These are phyloP conservation scores for Pneumocystis carinii DNA, from an alignment of 1,139 yeast genomes.

Conservation along the genomic window DNA sequence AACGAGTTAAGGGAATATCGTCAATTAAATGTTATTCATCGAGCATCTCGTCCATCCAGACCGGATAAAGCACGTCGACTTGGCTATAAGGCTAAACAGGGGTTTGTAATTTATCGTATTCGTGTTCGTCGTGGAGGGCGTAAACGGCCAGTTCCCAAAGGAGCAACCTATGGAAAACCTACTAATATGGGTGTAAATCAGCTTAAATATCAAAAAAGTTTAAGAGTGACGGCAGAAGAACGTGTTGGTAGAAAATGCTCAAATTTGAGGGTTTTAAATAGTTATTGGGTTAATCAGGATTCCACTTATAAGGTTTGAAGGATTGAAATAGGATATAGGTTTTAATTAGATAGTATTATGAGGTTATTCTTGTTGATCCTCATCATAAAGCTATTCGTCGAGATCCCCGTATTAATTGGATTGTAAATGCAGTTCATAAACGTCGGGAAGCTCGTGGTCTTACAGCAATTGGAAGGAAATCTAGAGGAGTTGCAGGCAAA, in stretches of 20 bases:
- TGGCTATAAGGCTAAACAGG: conserved; percentile 99
- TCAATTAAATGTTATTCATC: conserved; percentile 97
- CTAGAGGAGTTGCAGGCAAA: conserved; percentile 97
- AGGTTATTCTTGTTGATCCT: conserved; percentile 75
- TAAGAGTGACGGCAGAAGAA: conserved; percentile 98
- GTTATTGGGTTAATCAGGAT: conserved; percentile 99
- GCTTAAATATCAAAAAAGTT: conserved; percentile 97
- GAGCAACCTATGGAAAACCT: conserved; percentile 99
- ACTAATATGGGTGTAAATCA: conserved; percentile 99
- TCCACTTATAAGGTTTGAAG: conserved; percentile 98
- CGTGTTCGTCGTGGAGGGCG: conserved; percentile 99
- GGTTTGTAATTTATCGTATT: conserved; percentile 94
- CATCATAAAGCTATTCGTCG: conserved; percentile 98
- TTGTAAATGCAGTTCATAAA: conserved; percentile 98
- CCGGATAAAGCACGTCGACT: conserved; percentile 99
- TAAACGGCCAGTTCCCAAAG: conserved; percentile 99
- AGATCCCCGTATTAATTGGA: conserved; percentile 99
- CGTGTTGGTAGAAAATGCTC: conserved; percentile 98
- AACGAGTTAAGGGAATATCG: conserved; percentile 99
- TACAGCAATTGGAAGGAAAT: conserved; percentile 87
- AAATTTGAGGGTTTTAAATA: conserved; percentile 97
- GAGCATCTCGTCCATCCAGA: conserved; percentile 97
- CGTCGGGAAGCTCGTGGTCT: conserved; percentile 99
- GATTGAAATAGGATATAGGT: conserved; percentile 56
- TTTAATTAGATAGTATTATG: conserved; percentile 67